Evolutionary conservation across 78 protist species (phyloP), one percentile per base, ranked within the genome.

Genomic region (Emiliania huxleyi): DNA sequence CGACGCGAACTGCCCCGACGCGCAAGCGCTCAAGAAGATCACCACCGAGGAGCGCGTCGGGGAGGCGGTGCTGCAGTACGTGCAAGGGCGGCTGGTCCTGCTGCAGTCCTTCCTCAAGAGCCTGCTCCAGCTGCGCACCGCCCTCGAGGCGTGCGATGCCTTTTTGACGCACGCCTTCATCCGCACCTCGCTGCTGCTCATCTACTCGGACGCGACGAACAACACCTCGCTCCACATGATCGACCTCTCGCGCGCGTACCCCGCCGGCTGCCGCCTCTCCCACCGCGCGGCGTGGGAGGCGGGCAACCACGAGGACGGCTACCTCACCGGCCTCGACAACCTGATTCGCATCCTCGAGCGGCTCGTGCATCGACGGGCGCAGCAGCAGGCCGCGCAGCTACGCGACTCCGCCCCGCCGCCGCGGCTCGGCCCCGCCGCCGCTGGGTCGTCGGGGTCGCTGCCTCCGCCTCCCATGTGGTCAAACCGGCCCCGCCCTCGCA

Each of bases 261-360:
- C 2, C 29, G 75, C 75, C 33, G 75, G 75, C 75, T 15, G 75
- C 37, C 75, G 75, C 37, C 75, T 62, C 75, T 18, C 75, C n/a
- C 75, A 62, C 33, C 87, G 87, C 46, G 48, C 0, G 0, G 49
- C 45, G 87, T 79, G 87, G 87, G n/a, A 0, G 33, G 12, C 48
- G 33, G 87, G 87, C 37, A 42, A 40, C n/a, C 43, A 21, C 49
- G 87, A 79, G 87, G 87, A 79, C 46, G 87, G 87, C 22, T 79
- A 79, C 49, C 49, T 79, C 49, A 23, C 1, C n/a, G 87, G 87
- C 1, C 43, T 79, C 49, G 87, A 79, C 87, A 79, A 79, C 87
- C n/a, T 79, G 18, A 42, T 42, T 8, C 2, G 49, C 48, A 79
- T 42, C 6, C 42, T 79, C 49, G 87, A 79, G 33, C 15, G 15